Base-by-base conservation (phyloP, 768 basidiomycete genomes). In the Dacryopinax spathularia region DNA sequence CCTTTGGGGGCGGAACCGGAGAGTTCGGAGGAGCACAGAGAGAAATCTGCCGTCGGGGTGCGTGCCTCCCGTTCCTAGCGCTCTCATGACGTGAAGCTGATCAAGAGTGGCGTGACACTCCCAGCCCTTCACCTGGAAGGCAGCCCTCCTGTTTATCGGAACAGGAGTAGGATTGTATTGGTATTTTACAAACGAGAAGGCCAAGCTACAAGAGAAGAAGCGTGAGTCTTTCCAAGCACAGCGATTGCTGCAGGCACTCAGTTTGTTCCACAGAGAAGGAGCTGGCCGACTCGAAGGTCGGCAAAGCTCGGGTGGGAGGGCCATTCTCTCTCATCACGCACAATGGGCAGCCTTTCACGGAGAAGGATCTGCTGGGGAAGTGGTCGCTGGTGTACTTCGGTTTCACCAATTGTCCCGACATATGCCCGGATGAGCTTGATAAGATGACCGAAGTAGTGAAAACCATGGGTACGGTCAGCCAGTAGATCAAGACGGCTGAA, bases 401-500 rank as follows among this genome's bases (percentile, higher is more conserved):
- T n/a, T 99, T 98, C 78, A 94, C 95, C 33, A 95, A 99, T 74
- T 99, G 96, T 75, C 95, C 96, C 5, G 96, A 99, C 74, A 97
- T 99, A 62, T 99, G 96, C 72, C 96, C 96, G 1, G 90, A 94
- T 62, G 95, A 98, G 75, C 80, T 99, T 31, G 96, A 99, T 78
- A 98, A 98, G 78, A 84, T 97, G 77, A 84, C 88, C 13, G 79
- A 75, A 0, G 85, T 93, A 18, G 78, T 98, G 41, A 79, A 87
- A 33, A 74, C 78, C 59, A 77, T 91, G 62, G 86, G 92, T 91
- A 67, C 65, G 88, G 73, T 29, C 41, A 22, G 34, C n/a, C n/a
- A n/a, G n/a, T n/a, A n/a, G n/a, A n/a, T n/a, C n/a, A n/a, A n/a
- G n/a, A n/a, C 29, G 35, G 22, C 18, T 20, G 35, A 34, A 18